A percentile compares a stretch with the other conserved stretches of the same genome.
These are phyloP conservation scores for Quercus tomentella DNA, from an alignment of 331 rosid species.

Conservation along the genomic window DNA sequence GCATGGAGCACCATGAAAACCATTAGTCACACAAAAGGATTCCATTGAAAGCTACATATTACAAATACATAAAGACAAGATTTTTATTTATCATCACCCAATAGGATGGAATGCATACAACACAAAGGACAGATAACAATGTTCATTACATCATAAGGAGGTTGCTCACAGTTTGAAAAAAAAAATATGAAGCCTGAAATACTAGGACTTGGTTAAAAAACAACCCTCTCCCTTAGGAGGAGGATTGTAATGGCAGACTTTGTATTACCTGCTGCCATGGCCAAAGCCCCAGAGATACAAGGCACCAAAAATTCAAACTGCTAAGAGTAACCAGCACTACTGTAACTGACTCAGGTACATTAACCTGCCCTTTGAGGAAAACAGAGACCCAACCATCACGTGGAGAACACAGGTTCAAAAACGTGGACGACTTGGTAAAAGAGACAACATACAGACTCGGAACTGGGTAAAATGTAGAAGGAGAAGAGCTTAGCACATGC, in stretches of 20 bases:
- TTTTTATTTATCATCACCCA: slow-evolving; percentile 38
- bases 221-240: slow-evolving; percentile 34
- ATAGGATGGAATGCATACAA: slow-evolving; percentile 15
- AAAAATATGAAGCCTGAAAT: slow-evolving; percentile 48
- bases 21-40: not conserved
- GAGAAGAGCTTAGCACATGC: slow-evolving; percentile 19
- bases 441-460: slow-evolving; percentile 33
- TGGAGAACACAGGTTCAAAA: slow-evolving; percentile 24
- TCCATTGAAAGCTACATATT: not conserved
- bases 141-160: slow-evolving; percentile 24
- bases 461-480: slow-evolving; percentile 19
- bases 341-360: slow-evolving; percentile 19
- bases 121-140: slow-evolving; percentile 40
- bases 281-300: slow-evolving; percentile 60
- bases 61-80: slow-evolving; percentile 6
- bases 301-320: slow-evolving; percentile 54
- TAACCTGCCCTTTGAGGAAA: slow-evolving; percentile 56
- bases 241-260: slow-evolving; percentile 70
- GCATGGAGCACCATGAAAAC: not conserved
- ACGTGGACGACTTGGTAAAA: slow-evolving; percentile 44
- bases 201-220: slow-evolving; percentile 52
- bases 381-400: slow-evolving; percentile 58
- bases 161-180: slow-evolving; percentile 47
- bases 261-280: slow-evolving; percentile 60
- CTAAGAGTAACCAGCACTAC: slow-evolving; percentile 35